phyloP scores from a whole-genome alignment of 2,329 filamentous ascomycete genomes.

The Verticillium tricorpus region DNA sequence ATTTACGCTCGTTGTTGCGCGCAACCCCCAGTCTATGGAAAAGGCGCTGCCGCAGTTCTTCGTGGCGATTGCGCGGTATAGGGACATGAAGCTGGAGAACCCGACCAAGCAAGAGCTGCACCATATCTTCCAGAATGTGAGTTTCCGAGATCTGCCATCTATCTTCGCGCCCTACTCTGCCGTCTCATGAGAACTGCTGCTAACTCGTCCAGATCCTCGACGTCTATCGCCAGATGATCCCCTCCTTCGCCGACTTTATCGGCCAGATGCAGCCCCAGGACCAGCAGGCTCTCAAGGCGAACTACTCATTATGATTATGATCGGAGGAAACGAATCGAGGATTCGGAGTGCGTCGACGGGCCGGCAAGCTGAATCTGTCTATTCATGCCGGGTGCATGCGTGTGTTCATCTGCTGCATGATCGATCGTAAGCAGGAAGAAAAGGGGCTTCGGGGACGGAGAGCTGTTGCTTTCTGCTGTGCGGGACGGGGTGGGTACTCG shows the following conservation, averaged over 20 bases:
- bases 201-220: conserved; percentile 38
- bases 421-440: not conserved
- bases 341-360: conserved; percentile 8
- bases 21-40: conserved; percentile 91
- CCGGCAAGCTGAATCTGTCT: not conserved
- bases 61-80: conserved; percentile 73
- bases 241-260: conserved; percentile 53
- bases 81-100: conserved; percentile 55
- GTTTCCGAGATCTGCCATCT: conserved; percentile 19
- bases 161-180: not conserved
- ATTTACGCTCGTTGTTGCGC: conserved; percentile 77
- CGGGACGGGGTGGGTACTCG: not conserved
- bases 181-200: conserved; percentile 3
- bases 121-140: conserved; percentile 71
- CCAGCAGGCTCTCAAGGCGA: conserved; percentile 41
- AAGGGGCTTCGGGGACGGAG: not conserved
- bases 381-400: not conserved
- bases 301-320: conserved; percentile 37
- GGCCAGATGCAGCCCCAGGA: conserved; percentile 44
- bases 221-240: conserved; percentile 55
- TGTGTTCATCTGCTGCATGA: not conserved
- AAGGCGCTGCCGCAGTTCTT: conserved; percentile 79
- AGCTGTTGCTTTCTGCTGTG: not conserved
- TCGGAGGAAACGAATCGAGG: conserved; percentile 12
- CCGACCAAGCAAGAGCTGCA: conserved; percentile 62